Evolutionary conservation across 2,329 filamentous ascomycete genomes (phyloP), one percentile per base, ranked within the genome.

Genomic region (Helminthosporium solani): DNA sequence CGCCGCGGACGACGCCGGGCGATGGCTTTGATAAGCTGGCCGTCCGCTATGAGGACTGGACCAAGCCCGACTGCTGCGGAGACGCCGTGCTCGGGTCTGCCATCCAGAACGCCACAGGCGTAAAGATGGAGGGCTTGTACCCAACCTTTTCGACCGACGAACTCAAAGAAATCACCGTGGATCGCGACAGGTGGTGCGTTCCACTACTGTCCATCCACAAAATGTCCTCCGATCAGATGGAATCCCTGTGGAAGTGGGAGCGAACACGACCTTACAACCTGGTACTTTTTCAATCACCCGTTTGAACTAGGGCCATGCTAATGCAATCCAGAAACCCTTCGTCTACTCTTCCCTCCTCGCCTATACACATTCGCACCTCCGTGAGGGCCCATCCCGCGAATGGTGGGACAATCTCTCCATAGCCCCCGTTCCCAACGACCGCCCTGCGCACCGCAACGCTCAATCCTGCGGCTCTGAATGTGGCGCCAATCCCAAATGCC

Each of bases 241-340:
- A 68, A 8, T 66, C 69, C 0, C 60, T 81, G 33, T 78, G 77
- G 71, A 69, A 72, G 45, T 82, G 74, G 69, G 70, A 72, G 52
- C 64, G 70, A 46, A 66, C 61, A 43, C 55, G 70, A 23, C 65
- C 63, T 19, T 64, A 65, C 41, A 68, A 65, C 31, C 54, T 51
- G 34, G 66, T 66, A 57, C 28, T 18, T 60, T 49, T 9, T 12
- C 6, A 3, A 4, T 4, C 5, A 8, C 16, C 15, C 1, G 23
- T 14, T n/a, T 3, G 8, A 25, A 21, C 23, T 33, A 16, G 19
- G n/a, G n/a, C n/a, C 28, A 23, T 35, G 45, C 30, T 37, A 14
- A 38, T 37, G 9, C 20, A 23, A 9, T 25, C 12, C 9, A 69
- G 66, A 67, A 66, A 61, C 64, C 67, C 9, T 67, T 70, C 18